Conservation (phyloP, 2,329 filamentous ascomycete species). For the Cucurbitaria berberidis region DNA sequence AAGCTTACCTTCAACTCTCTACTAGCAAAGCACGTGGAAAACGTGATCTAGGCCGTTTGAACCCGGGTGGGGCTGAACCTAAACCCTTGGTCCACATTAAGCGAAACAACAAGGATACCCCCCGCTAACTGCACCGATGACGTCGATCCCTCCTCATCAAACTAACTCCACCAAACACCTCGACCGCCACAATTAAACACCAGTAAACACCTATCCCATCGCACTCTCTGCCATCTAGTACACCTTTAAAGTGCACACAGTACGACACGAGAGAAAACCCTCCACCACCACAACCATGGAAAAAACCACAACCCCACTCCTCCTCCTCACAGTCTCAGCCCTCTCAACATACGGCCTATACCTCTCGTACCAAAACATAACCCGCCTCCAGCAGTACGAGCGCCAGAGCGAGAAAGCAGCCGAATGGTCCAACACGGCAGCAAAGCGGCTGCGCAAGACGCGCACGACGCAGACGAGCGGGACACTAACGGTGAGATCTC, state of each 20-base stretch:
- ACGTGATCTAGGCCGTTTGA: no score
- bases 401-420: conserved; percentile 44
- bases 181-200: background rate
- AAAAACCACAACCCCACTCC: no score
- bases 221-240: no score
- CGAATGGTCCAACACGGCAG: conserved; percentile 44
- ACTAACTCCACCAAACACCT: background rate
- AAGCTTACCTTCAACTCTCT: no score
- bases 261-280: no score
- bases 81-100: no score
- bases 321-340: conserved; percentile 24
- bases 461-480: conserved; percentile 44
- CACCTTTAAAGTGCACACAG: no score
- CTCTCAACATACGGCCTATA: conserved; percentile 41
- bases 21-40: no score
- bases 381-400: conserved; percentile 46
- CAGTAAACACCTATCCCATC: no score
- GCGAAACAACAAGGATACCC: conserved; percentile 1
- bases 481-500: conserved; percentile 35
- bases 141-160: conserved; percentile 3
- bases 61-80: no score
- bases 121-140: background rate
- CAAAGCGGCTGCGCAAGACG: conserved; percentile 43
- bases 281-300: no score
- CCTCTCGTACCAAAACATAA: conserved; percentile 46